Evolutionary conservation across 2,329 filamentous ascomycete genomes (phyloP), one percentile per base, ranked within the genome.

Genomic region (Xylaria arbuscula): DNA sequence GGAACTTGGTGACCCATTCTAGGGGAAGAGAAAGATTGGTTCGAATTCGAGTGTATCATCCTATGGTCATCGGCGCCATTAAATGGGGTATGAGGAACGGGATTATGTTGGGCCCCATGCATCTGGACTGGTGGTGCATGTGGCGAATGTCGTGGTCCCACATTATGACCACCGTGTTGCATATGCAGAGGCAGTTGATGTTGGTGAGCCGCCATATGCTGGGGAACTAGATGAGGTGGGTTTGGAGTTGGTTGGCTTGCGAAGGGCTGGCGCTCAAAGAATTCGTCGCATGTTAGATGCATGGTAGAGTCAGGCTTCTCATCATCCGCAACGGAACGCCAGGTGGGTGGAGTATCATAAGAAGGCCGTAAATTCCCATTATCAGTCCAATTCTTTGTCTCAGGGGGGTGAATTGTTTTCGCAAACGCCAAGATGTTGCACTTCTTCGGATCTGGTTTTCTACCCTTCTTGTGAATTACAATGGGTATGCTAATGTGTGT

Each of bases 31-130:
- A 93, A 96, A 2, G 93, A 93, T 75, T 94, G 93, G 3, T 90
- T 90, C 28, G 92, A 94, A 72, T 91, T 94, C 7, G 90, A 92
- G 66, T 92, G 93, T 82, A 96, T 92, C 92, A 98, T 97, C 60
- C 94, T 89, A 76, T 94, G 93, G 67, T 94, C 92, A 73, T 97
- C 94, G 73, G 90, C 89, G 67, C 89, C 90, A 74, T 90, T 93
- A 72, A 90, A 92, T 2, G 88, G 87, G 17, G 86, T 86, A 61
- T 88, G 88, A 50, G 89, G 87, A 6, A 86, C 87, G 72, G 91
- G 91, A 3, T 82, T 84, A 75, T 94, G 92, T 66, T 92, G 91
- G 69, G 91, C 90, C 32, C 86, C 87, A 75, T 93, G 92, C 80
- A 93, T 90, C 75, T 92, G 92, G 78, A 94, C 93, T 19, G 91